Base-by-base conservation (phyloP, 2,329 filamentous ascomycete genomes). In the Botrytis galanthina region DNA sequence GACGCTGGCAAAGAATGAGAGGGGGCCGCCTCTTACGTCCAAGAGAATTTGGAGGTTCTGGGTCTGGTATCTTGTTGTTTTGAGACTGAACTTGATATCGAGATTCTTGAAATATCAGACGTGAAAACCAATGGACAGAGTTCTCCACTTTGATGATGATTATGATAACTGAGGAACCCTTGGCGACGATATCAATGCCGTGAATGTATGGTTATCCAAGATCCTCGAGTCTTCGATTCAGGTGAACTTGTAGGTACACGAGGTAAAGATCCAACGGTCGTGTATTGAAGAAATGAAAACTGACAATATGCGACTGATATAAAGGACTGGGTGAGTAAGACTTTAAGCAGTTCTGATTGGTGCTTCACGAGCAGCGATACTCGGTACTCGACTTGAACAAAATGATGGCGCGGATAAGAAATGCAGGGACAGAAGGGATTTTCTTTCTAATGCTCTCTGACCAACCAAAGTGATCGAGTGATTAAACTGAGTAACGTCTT, bases 381-480 rank as follows among this genome's bases (percentile, higher is more conserved):
- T 72, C 51, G 71, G 62, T 72, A 72, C 71, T 72, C 44, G 57
- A 48, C 46, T 67, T 51, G 71, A 62, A 29, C 29, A 59, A 72
- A 60, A 64, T 42, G 35, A 60, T 32, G 62, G 51, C 48, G 71
- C 62, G 46, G 62, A 72, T 69, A 69, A 72, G 62, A 42, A 54
- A 72, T 62, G 70, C 59, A 66, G 70, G 62, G 61, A 72, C 61
- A 51, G 66, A 62, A 67, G n/a, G 26, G 9, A 48, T 67, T 46
- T 39, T 51, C 51, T 59, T 26, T 67, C 8, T 46, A 26, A 39
- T 72, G 37, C 60, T 67, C 60, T 57, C 16, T 20, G 32, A 20
- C 37, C 61, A 72, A 66, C 60, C 46, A 72, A 57, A 72, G 61
- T 35, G 29, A 72, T 42, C 48, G 70, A 72, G 62, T 67, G 60